phyloP scores from a whole-genome alignment of 2,329 filamentous ascomycete species.

The Aspergillus niger region DNA sequence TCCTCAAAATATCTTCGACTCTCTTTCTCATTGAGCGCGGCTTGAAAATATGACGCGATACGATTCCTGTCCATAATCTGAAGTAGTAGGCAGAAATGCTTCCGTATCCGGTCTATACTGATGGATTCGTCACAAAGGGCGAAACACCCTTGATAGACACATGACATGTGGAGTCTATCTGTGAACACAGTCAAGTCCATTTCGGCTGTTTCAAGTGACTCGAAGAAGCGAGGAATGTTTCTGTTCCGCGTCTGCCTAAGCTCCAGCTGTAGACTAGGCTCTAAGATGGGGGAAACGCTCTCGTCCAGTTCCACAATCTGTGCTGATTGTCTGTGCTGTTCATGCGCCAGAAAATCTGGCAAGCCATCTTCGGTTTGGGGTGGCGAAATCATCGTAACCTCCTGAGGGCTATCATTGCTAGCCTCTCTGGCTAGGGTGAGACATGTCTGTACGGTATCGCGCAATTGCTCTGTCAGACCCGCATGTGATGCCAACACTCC shows the following conservation, averaged over 20 bases:
- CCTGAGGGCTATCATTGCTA: conserved; percentile 1
- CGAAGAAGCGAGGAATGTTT: background rate
- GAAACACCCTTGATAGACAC: conserved; percentile 23
- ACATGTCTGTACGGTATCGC: conserved; percentile 25
- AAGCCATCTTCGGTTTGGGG: background rate
- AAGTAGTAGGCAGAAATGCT: conserved; percentile 26
- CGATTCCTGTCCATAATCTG: conserved; percentile 22
- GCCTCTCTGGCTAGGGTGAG: conserved; percentile 16
- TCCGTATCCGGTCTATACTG: conserved; percentile 17
- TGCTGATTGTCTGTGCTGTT: background rate
- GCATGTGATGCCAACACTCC: conserved; percentile 23
- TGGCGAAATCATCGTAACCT: conserved; percentile 2
- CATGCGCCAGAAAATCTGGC: background rate
- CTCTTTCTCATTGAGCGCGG: conserved; percentile 19
- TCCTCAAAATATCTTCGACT: conserved; percentile 19
- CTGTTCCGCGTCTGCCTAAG: background rate
- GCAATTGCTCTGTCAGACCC: conserved; percentile 17
- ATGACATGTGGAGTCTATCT: conserved; percentile 23
- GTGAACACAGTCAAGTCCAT: conserved; percentile 25
- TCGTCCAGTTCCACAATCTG: conserved; percentile 14
- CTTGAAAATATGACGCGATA: conserved; percentile 22
- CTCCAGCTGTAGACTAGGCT: background rate
- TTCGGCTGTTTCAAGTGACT: conserved; percentile 4
- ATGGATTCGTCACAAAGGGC: conserved; percentile 19
- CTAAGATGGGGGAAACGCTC: background rate